Conservation (phyloP, 768 basidiomycete species). For the Leccinum boreale region DNA sequence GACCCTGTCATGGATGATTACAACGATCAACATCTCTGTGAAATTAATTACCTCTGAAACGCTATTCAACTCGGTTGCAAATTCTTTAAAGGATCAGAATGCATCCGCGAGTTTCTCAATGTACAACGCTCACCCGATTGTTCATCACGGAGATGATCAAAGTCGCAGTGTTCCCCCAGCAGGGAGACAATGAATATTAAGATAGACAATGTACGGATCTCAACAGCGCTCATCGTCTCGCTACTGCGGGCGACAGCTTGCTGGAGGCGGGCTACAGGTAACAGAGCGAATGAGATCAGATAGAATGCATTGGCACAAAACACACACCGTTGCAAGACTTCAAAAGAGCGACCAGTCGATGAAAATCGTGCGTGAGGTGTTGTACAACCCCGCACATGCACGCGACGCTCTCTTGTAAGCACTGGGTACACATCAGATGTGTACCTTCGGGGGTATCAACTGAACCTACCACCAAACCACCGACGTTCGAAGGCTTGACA, state of each 20-base stretch:
- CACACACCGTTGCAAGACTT: constrained; percentile 77
- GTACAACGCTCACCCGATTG: constrained; percentile 47
- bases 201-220: constrained; percentile 56
- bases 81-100: constrained; percentile 35
- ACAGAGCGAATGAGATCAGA: constrained; percentile 9
- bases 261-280: constrained; percentile 54
- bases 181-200: constrained; percentile 83
- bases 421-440: constrained; percentile 39
- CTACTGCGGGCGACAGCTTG: constrained; percentile 46
- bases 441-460: neutral
- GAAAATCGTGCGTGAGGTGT: constrained; percentile 83
- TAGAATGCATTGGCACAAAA: neutral
- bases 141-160: constrained; percentile 70
- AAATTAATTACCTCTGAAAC: constrained; percentile 48
- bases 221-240: constrained; percentile 43
- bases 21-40: neutral
- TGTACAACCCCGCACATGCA: constrained; percentile 87
- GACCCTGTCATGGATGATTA: constrained; percentile 39
- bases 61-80: constrained; percentile 53
- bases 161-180: constrained; percentile 85
- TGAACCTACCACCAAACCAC: constrained; percentile 58
- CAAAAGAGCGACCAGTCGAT: constrained; percentile 70
- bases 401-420: constrained; percentile 87
- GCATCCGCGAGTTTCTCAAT: neutral
- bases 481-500: constrained; percentile 70